A percentile compares a stretch with the other conserved stretches of the same genome.
Conservation (phyloP, 1,284 basidiomycete genomes). For the Agroathelia rolfsii region DNA sequence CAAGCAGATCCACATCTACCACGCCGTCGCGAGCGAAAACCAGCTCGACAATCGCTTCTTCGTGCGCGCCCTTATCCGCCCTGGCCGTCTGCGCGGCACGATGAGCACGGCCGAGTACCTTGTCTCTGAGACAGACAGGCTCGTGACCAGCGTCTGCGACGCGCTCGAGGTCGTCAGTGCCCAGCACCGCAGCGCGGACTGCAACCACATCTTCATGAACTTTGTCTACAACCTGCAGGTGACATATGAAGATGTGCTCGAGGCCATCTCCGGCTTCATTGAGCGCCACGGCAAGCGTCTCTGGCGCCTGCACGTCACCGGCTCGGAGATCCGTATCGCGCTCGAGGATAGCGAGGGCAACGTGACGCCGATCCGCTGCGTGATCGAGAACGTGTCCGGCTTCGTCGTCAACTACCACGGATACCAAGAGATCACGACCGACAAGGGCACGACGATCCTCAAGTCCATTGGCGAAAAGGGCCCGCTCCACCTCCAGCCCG, state of each 20-base stretch:
- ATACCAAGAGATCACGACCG: conserved; percentile 97
- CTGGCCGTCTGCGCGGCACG: conserved; percentile 83
- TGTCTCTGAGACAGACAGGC: conserved; percentile 94
- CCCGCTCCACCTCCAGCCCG: conserved; percentile 87
- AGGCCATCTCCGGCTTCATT: conserved; percentile 94
- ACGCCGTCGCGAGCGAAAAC: conserved; percentile 91
- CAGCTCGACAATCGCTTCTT: conserved; percentile 97
- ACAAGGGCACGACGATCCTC: conserved; percentile 88
- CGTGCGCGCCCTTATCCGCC: conserved; percentile 91
- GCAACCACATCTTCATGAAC: conserved; percentile 97
- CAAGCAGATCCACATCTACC: conserved; percentile 95
- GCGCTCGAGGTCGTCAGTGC: conserved; percentile 88
- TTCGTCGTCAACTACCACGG: conserved; percentile 98
- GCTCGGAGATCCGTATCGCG: conserved; percentile 92
- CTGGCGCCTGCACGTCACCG: conserved; percentile 97
- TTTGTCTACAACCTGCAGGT: conserved; percentile 96
- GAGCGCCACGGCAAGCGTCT: conserved; percentile 96
- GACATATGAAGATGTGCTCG: conserved; percentile 91
- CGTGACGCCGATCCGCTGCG: conserved; percentile 89
- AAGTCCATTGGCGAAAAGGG: conserved; percentile 96
- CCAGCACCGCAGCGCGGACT: conserved; percentile 82
- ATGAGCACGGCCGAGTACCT: conserved; percentile 96
- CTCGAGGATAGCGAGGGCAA: conserved; percentile 92
- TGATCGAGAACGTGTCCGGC: conserved; percentile 97
- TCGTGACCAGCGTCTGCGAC: conserved; percentile 91